Evolutionary conservation across 1,284 basidiomycete genomes (phyloP).

Genomic region (Sanghuangporus baumii): DNA sequence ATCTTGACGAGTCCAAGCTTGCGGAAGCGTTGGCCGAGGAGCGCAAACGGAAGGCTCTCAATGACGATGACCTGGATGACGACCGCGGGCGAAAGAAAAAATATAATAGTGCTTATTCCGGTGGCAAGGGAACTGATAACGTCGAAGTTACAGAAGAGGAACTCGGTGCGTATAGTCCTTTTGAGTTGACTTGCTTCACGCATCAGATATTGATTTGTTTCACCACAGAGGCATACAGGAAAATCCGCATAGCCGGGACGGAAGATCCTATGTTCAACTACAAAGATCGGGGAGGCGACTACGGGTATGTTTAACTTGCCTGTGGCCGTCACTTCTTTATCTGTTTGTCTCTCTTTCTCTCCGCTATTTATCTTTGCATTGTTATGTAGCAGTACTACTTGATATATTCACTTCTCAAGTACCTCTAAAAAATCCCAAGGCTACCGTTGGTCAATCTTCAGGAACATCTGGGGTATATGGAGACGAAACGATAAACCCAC

Average conservation of each 20-base stretch:
- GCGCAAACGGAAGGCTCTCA: conserved; percentile 66
- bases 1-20: conserved; percentile 64
- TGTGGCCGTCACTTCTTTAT: neutral
- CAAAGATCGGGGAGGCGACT: conserved; percentile 43
- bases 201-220: conserved; percentile 19
- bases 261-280: conserved; percentile 92
- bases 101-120: conserved; percentile 36
- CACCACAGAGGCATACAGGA: conserved; percentile 75
- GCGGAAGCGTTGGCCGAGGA: conserved; percentile 72
- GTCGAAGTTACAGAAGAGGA: conserved; percentile 90
- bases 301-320: neutral
- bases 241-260: conserved; percentile 49
- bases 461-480: neutral
- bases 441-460: neutral
- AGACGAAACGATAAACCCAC: neutral
- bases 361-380: neutral
- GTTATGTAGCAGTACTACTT: neutral
- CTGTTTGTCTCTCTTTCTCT: neutral
- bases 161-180: conserved; percentile 58
- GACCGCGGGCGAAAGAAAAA: conserved; percentile 56
- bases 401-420: neutral
- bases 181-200: neutral
- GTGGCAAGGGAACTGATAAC: conserved; percentile 33
- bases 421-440: neutral
- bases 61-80: conserved; percentile 48